Conservation (phyloP, 495 filamentous ascomycete species). For the Aspergillus bridgeri region DNA sequence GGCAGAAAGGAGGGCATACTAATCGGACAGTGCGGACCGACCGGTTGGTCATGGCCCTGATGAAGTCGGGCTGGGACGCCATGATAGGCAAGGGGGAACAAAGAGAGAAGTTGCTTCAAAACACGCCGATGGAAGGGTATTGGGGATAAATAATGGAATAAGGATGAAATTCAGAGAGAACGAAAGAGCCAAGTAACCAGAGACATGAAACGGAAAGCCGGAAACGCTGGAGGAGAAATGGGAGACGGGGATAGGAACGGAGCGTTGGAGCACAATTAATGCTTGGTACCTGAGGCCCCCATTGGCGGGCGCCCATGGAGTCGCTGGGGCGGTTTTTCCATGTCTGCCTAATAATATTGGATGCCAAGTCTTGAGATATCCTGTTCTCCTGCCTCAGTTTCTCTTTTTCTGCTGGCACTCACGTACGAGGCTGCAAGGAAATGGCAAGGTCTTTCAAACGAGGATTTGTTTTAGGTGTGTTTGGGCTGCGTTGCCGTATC, state of each 20-base stretch:
- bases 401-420: background rate
- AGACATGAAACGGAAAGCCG: background rate
- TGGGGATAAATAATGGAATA: background rate
- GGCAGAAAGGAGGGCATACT: conserved; percentile 44
- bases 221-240: conserved; percentile 2
- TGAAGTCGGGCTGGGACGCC: conserved; percentile 38
- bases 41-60: conserved; percentile 63
- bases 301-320: background rate
- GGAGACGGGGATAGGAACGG: background rate
- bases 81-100: conserved; percentile 21
- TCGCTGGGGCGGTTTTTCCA: background rate
- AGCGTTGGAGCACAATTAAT: conserved; percentile 12
- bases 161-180: background rate
- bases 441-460: background rate
- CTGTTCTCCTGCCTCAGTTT: background rate
- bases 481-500: background rate
- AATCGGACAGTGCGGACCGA: conserved; percentile 83
- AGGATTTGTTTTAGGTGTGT: background rate
- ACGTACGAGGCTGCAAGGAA: background rate
- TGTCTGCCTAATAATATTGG: background rate
- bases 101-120: background rate
- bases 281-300: conserved; percentile 18
- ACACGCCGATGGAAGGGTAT: background rate
- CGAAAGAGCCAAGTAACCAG: no score
- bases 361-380: background rate